Conservation (phyloP, 2,329 filamentous ascomycete species). For the Aspergillus cejpii region DNA sequence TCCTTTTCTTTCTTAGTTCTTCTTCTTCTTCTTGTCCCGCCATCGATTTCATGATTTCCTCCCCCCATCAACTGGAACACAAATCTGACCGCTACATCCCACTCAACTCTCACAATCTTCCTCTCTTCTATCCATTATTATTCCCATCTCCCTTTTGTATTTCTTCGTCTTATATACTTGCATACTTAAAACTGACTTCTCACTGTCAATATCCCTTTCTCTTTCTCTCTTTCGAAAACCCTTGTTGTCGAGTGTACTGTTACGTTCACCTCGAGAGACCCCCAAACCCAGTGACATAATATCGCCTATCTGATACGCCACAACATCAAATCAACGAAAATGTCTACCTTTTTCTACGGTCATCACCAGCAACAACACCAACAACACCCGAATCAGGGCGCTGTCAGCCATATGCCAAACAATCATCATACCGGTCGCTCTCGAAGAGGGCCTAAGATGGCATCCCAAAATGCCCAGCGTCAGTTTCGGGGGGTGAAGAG, state of each 20-base stretch:
- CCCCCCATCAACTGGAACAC: slow-evolving; percentile 18
- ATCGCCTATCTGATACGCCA: slow-evolving; percentile 6
- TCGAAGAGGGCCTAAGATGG: slow-evolving; percentile 73
- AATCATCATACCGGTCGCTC: slow-evolving; percentile 78
- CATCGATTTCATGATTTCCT: slow-evolving; percentile 21
- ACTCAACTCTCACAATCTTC: slow-evolving; percentile 7
- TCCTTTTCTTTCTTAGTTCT: slow-evolving; percentile 21
- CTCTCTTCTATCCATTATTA: slow-evolving; percentile 14
- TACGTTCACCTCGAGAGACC: no score
- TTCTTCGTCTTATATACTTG: slow-evolving; percentile 17
- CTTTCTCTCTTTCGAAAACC: slow-evolving; percentile 19
- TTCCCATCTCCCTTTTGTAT: slow-evolving; percentile 13
- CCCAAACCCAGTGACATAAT: slow-evolving; percentile 12
- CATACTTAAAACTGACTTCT: slow-evolving; percentile 17
- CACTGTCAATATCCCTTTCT: slow-evolving; percentile 19
- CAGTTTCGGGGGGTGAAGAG: slow-evolving; percentile 79
- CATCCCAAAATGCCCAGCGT: slow-evolving; percentile 75
- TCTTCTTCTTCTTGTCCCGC: slow-evolving; percentile 23
- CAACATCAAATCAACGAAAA: slow-evolving; percentile 24
- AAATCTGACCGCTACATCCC: slow-evolving; percentile 14
- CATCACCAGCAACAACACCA: slow-evolving; percentile 39
- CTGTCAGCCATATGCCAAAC: slow-evolving; percentile 53
- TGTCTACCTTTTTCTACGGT: slow-evolving; percentile 45
- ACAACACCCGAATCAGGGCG: slow-evolving; percentile 43
- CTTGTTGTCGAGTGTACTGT: not conserved